Evolutionary conservation across 352 stramenopile species (phyloP).

Genomic region (Pythium monospermum): DNA sequence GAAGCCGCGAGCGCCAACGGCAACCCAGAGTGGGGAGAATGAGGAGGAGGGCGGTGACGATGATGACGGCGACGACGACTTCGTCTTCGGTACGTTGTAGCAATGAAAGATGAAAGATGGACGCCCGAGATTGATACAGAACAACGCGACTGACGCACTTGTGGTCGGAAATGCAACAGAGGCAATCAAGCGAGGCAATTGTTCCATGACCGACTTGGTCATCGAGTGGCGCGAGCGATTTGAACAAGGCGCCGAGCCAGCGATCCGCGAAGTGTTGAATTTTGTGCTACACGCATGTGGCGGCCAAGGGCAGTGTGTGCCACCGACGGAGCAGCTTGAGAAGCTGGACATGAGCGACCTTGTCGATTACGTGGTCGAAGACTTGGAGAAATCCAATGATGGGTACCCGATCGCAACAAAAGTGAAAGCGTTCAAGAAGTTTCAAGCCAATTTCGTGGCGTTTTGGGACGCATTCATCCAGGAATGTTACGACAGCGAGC

Average conservation of each 20-base stretch:
- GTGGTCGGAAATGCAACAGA: constrained; percentile 27
- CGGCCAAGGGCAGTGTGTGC: constrained; percentile 42
- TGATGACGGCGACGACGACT: constrained; percentile 16
- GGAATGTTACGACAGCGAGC: constrained; percentile 77
- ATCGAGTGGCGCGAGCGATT: constrained; percentile 69
- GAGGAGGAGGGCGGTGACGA: constrained; percentile 15
- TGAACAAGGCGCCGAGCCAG: constrained; percentile 45
- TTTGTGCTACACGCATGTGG: constrained; percentile 76
- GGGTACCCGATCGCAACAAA: constrained; percentile 67
- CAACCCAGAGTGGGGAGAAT: constrained; percentile 7
- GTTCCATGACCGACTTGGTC: constrained; percentile 44
- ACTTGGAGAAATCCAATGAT: constrained; percentile 54
- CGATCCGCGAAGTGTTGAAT: constrained; percentile 69
- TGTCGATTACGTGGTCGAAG: constrained; percentile 55
- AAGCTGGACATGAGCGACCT: constrained; percentile 71
- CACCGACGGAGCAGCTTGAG: constrained; percentile 44
- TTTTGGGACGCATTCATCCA: constrained; percentile 79
- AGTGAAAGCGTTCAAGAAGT: constrained; percentile 52
- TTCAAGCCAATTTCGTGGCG: constrained; percentile 55
- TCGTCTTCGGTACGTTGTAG: constrained; percentile 24
- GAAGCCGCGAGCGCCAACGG: constrained; percentile 2
- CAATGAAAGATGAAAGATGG: neutral
- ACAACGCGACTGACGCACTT: neutral
- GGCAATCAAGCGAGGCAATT: constrained; percentile 45
- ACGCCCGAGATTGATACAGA: neutral